Conservation (phyloP, 805 yeast species). For the Candida stauntonica region DNA sequence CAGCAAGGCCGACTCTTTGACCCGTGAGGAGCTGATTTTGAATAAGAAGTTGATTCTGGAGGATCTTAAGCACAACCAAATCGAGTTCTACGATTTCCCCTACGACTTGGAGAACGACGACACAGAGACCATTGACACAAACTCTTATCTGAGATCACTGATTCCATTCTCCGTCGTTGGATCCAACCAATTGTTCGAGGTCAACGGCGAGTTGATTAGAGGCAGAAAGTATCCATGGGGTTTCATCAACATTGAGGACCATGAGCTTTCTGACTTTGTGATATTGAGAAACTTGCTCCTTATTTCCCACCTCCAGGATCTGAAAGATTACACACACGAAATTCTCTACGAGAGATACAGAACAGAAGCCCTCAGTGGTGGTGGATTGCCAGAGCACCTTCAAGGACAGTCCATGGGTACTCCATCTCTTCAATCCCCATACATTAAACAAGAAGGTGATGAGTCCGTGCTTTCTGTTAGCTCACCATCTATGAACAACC, state of each 20-base stretch:
- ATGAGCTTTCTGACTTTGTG: conserved; percentile 75
- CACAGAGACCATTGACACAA: conserved; percentile 62
- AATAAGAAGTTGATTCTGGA: conserved; percentile 73
- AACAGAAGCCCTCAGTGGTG: conserved; percentile 76
- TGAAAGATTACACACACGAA: conserved; percentile 86
- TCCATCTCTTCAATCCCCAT: conserved; percentile 21
- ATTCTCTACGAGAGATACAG: conserved; percentile 84
- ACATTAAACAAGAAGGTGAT: conserved; percentile 22
- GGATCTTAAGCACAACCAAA: conserved; percentile 64
- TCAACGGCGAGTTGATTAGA: conserved; percentile 38
- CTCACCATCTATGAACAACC: conserved; percentile 19
- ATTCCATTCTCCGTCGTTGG: conserved; percentile 69
- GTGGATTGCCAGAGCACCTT: conserved; percentile 35
- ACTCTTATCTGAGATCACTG: conserved; percentile 57
- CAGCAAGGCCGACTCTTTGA: conserved; percentile 81
- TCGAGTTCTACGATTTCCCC: conserved; percentile 75
- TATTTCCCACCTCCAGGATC: conserved; percentile 80
- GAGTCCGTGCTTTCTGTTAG: conserved; percentile 12
- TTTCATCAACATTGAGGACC: conserved; percentile 59
- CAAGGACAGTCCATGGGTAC: conserved; percentile 19
- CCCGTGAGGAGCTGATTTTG: conserved; percentile 67
- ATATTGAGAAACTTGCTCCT: conserved; percentile 74
- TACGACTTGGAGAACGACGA: conserved; percentile 50
- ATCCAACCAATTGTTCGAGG: conserved; percentile 56
- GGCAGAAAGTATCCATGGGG: conserved; percentile 59